These are phyloP conservation scores for Hemileia vastatrix DNA, from an alignment of 1,284 basidiomycete genomes.

Conservation along the genomic window DNA sequence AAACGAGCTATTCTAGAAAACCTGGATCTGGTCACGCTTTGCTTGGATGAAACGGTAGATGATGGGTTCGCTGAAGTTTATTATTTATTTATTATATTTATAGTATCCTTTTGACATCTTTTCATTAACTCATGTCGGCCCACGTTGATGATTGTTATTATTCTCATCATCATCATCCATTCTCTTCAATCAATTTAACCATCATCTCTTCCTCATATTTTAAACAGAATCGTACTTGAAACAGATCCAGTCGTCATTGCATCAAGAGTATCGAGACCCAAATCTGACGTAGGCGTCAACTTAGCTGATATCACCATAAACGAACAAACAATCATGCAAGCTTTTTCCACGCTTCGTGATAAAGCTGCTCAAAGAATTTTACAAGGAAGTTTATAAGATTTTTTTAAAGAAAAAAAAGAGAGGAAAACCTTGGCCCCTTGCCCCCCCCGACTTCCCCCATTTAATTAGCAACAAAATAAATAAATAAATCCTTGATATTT, in stretches of 20 bases:
- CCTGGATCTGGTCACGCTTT: constrained; percentile 81
- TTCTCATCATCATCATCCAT: neutral
- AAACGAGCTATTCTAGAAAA: constrained; percentile 92
- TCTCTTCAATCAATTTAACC: neutral
- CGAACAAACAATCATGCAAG: constrained; percentile 52
- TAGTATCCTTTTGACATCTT: neutral
- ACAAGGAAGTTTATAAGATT: constrained; percentile 46
- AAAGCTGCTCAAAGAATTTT: constrained; percentile 38
- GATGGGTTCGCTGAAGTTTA: constrained; percentile 58
- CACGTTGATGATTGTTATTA: neutral
- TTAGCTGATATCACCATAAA: constrained; percentile 94
- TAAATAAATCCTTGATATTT: too few relatives aligned
- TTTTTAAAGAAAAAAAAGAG: too few relatives aligned
- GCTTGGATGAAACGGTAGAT: constrained; percentile 93
- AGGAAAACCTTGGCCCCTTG: too few relatives aligned
- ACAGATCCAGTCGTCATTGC: constrained; percentile 92
- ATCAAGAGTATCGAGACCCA: constrained; percentile 82
- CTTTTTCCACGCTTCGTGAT: constrained; percentile 38
- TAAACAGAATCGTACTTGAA: constrained; percentile 80
- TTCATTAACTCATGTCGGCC: neutral
- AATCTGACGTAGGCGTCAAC: constrained; percentile 60
- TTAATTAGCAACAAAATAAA: too few relatives aligned
- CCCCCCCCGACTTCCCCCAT: too few relatives aligned
- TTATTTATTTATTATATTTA: constrained; percentile 1
- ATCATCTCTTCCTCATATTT: neutral